Conservation (phyloP, 805 yeast genomes). For the Saccharomycopsis synnaedendra region DNA sequence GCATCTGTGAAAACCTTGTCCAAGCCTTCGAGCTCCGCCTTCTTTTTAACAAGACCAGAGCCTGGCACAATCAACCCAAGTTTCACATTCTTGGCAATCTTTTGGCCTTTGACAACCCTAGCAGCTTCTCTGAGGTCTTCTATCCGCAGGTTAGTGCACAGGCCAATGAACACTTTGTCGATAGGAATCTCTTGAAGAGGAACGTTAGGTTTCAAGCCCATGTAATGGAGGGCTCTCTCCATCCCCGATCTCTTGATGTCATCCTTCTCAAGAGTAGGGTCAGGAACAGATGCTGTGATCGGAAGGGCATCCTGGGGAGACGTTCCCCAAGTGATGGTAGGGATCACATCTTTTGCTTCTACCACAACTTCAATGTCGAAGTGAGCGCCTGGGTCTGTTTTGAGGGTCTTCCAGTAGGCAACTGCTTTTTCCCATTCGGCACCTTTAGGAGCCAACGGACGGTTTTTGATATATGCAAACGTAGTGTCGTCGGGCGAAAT, state of each 20-base stretch:
- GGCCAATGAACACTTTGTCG: slow-evolving; percentile 95
- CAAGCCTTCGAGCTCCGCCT: slow-evolving; percentile 92
- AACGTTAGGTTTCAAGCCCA: slow-evolving; percentile 80
- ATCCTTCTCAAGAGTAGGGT: slow-evolving; percentile 54
- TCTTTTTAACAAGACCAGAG: slow-evolving; percentile 85
- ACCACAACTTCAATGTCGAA: slow-evolving; percentile 79
- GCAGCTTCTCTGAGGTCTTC: slow-evolving; percentile 97
- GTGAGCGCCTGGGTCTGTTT: slow-evolving; percentile 80
- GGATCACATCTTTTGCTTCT: slow-evolving; percentile 75
- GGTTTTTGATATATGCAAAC: slow-evolving; percentile 78
- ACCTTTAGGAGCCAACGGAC: slow-evolving; percentile 92
- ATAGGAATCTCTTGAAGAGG: slow-evolving; percentile 64
- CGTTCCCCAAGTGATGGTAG: slow-evolving; percentile 99
- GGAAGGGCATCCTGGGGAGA: slow-evolving; percentile 99
- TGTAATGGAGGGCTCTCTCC: slow-evolving; percentile 84
- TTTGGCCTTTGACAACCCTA: slow-evolving; percentile 78
- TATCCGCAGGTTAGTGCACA: slow-evolving; percentile 95
- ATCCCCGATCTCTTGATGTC: slow-evolving; percentile 73
- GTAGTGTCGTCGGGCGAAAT: slow-evolving; percentile 90
- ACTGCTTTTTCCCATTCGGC: slow-evolving; percentile 94
- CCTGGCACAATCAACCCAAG: slow-evolving; percentile 94
- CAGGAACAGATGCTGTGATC: slow-evolving; percentile 82
- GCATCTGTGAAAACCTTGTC: slow-evolving; percentile 85
- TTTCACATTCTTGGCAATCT: slow-evolving; percentile 71
- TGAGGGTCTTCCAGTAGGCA: slow-evolving; percentile 79